Base-by-base conservation (phyloP, 257 asterid genomes). In the Capsicum baccatum region DNA sequence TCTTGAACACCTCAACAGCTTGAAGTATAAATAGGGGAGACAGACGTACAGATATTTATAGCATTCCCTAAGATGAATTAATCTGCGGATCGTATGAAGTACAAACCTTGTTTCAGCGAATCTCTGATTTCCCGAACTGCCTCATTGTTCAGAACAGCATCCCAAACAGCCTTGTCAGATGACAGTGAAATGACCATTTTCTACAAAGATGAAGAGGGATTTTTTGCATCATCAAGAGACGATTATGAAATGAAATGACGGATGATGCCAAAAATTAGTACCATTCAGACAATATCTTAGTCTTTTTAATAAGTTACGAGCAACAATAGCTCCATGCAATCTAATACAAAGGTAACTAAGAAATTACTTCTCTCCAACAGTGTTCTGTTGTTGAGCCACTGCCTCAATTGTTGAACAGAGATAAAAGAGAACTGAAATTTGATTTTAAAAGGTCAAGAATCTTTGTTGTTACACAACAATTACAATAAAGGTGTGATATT, bases 131-230 rank as follows among this genome's bases (percentile, higher is more conserved):
- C 97, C 85, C 83, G 91, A 50, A 95, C 97, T 5, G 68, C 91
- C 83, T 92, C 91, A 83, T 94, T 93, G 87, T 91, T 93, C 89
- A 92, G 62, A 64, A 95, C 91, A 67, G 98, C 97, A 62, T 92
- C 94, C 98, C 98, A 94, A 56, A 93, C 91, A 0, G 98, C 95
- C 83, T 83, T 86, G 85, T 94, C 98, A 8, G 98, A 92, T 42
- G 98, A 94, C 35, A 92, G 47, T 7, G 98, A 92, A n/a, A 90
- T 13, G 1, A 94, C 97, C 93, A 92, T 92, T 87, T 87, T 91
- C 98, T 93, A 54, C 82, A 64, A 78, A n/a, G 11, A 81, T 81
- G 42, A n/a, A 26, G 62, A 50, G 50, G 47, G 35, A 21, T 13
- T 52, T 54, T 76, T 10, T 16, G 0, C 1, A 15, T 52, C 62